Evolutionary conservation across 371 early-diverging fungal species (phyloP), one percentile per base, ranked within the genome.

Genomic region (Mucor lusitanicus): DNA sequence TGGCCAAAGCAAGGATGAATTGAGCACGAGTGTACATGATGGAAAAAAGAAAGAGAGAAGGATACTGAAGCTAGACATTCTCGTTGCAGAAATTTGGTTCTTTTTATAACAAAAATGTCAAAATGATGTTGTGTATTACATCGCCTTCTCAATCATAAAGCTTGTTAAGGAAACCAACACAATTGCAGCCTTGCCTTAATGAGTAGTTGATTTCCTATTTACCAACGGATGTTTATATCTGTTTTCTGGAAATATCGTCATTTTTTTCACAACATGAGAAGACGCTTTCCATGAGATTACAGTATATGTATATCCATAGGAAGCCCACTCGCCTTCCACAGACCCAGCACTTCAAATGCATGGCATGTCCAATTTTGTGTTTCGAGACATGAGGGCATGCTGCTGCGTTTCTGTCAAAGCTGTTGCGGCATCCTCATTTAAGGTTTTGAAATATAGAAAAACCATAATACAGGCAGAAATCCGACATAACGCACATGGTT

Each of bases 1-100:
- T 15, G 40, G 64, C 30, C 13, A 63, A 55, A 32, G 39, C 35
- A 4, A 63, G 19, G 5, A 63, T 19, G 27, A 63, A 19, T 37
- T 63, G 59, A 65, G 50, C 57, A 60, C 40, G 42, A 57, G 59
- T 30, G 7, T 37, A 44, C 46, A 40, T 58, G 23, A 48, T 37
- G 53, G 11, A 21, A 46, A 11, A 21, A 19, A 21, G n/a, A 21
- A n/a, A n/a, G 21, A 46, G 19, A 46, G 19, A 46, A 46, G 21
- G 9, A 46, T 21, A 21, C 21, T 46, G 19, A 46, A 21, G 21
- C 21, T 19, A 21, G 40, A 17, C 11, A 35, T 17, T n/a, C 21
- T 21, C 46, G 1, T 8, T 46, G 19, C 21, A 46, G 46, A 19
- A 21, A 21, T 0, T 21, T 19, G 21, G 46, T 19, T 46, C 46